These are phyloP conservation scores for Waltergamsia citrina DNA, from an alignment of 2,329 filamentous ascomycete species.

Conservation along the genomic window DNA sequence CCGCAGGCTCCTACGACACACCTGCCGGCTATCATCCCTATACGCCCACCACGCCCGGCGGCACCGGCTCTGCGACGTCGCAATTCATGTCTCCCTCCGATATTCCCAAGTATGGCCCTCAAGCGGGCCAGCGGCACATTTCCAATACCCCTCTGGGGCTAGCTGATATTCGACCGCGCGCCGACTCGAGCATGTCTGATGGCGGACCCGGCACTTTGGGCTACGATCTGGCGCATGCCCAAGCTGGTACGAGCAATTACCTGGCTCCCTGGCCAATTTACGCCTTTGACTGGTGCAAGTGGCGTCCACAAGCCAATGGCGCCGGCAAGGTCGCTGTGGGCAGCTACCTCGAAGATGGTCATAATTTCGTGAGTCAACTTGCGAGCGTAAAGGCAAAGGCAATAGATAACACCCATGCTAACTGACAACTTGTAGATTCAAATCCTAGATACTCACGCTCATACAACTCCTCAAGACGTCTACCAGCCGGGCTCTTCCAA, in stretches of 20 bases:
- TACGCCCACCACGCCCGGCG: slow-evolving; percentile 55
- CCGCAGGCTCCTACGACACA: slow-evolving; percentile 50
- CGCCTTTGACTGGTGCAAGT: slow-evolving; percentile 99
- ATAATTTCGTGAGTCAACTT: slow-evolving; percentile 92
- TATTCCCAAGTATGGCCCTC: slow-evolving; percentile 41
- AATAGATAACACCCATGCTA: background rate
- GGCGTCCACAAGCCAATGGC: slow-evolving; percentile 70
- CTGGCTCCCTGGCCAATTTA: slow-evolving; percentile 92
- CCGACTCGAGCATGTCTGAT: slow-evolving; percentile 73
- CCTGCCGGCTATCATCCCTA: slow-evolving; percentile 47
- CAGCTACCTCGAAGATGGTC: slow-evolving; percentile 94
- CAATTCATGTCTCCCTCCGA: slow-evolving; percentile 57
- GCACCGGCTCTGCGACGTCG: slow-evolving; percentile 31
- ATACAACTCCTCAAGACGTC: slow-evolving; percentile 58
- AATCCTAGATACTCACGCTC: slow-evolving; percentile 83
- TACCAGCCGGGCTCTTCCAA: slow-evolving; percentile 62
- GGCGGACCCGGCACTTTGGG: slow-evolving; percentile 50
- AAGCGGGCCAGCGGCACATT: slow-evolving; percentile 50
- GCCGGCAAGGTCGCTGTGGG: slow-evolving; percentile 91
- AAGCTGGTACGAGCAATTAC: slow-evolving; percentile 79
- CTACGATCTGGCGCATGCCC: slow-evolving; percentile 57
- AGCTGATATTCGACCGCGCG: slow-evolving; percentile 81
- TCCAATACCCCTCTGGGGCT: slow-evolving; percentile 86
- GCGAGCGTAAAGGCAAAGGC: background rate
- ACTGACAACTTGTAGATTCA: slow-evolving; percentile 57